Conservation (phyloP, 2,329 filamentous ascomycete species). For the Botryotinia calthae region DNA sequence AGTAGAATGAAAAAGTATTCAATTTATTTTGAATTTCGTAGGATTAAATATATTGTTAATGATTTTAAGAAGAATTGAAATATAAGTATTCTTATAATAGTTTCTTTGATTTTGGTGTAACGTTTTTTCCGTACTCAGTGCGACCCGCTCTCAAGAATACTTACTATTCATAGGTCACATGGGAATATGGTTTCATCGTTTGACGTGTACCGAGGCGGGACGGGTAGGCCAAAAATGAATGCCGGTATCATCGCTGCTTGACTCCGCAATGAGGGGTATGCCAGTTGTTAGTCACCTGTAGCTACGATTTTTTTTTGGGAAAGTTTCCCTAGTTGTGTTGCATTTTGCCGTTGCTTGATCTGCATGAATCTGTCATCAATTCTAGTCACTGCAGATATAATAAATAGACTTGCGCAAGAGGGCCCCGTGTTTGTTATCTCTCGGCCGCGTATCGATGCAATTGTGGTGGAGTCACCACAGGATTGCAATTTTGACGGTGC, state of each 20-base stretch:
- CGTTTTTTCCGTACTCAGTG: no score
- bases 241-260: not conserved
- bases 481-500: not conserved
- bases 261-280: not conserved
- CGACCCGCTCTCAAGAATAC: not conserved
- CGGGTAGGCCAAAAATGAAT: not conserved
- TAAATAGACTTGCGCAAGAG: not conserved
- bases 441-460: not conserved
- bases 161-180: not conserved
- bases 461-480: not conserved
- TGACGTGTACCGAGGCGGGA: not conserved
- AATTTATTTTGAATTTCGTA: no score
- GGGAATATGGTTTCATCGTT: not conserved
- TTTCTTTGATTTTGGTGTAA: no score
- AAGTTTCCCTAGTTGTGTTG: not conserved
- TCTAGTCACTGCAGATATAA: not conserved
- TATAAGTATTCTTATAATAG: no score
- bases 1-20: no score
- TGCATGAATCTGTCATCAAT: not conserved
- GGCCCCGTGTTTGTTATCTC: not conserved
- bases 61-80: no score
- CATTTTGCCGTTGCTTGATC: not conserved
- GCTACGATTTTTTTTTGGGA: not conserved
- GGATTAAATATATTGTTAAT: no score
- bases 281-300: not conserved